Evolutionary conservation across 2,329 filamentous ascomycete genomes (phyloP).

Genomic region (Exophiala sideris): DNA sequence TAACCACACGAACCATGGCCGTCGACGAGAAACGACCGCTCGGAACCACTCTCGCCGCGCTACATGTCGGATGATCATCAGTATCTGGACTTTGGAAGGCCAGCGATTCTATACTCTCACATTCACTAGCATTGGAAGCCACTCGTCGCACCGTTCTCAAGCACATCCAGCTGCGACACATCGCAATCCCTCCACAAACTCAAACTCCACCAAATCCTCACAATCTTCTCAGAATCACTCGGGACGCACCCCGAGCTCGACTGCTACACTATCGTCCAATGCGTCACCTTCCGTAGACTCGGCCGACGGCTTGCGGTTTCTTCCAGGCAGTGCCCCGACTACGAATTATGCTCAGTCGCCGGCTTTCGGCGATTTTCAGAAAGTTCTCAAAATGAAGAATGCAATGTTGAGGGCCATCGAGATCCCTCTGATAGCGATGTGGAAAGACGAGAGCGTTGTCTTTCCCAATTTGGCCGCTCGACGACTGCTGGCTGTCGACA

Average conservation of each 20-base stretch:
- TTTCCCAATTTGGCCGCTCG: constrained; percentile 68
- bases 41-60: constrained; percentile 43
- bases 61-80: constrained; percentile 72
- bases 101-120: constrained; percentile 70
- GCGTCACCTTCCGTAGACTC: constrained; percentile 52
- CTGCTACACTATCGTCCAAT: constrained; percentile 37
- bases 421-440: constrained; percentile 74
- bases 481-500: constrained; percentile 47
- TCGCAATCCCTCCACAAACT: constrained; percentile 21
- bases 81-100: constrained; percentile 67
- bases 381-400: constrained; percentile 72
- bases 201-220: constrained; percentile 20
- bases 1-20: constrained; percentile 35
- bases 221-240: constrained; percentile 24
- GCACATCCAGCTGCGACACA: background rate
- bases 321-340: constrained; percentile 64
- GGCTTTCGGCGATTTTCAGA: constrained; percentile 66
- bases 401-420: constrained; percentile 71
- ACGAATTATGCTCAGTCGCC: constrained; percentile 50
- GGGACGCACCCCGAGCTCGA: constrained; percentile 23
- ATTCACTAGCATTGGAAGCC: constrained; percentile 54
- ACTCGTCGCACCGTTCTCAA: constrained; percentile 38
- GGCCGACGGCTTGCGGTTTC: constrained; percentile 58
- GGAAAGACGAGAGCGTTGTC: constrained; percentile 72
- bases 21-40: constrained; percentile 29